phyloP scores from a whole-genome alignment of 306 rosid genomes.

The Trifolium subterraneum region DNA sequence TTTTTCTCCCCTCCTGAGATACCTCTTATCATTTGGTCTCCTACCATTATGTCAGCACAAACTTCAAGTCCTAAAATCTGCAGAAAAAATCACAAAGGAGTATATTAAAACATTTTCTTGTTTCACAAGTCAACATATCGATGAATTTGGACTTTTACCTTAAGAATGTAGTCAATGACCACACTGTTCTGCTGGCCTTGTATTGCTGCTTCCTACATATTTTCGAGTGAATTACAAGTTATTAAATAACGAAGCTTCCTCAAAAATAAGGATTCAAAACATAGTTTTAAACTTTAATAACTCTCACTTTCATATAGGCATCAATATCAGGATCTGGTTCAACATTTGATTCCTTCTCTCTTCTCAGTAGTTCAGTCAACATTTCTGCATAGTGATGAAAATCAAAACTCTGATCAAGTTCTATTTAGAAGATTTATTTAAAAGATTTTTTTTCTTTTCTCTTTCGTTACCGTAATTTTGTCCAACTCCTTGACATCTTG shows the following conservation, averaged over 20 bases:
- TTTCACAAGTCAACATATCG: conserved; percentile 3
- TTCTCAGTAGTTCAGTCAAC: conserved; percentile 29
- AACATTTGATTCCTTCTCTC: conserved; percentile 34
- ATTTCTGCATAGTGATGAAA: conserved; percentile 5
- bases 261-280: conserved; percentile 1
- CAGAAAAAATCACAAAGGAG: conserved; percentile 10
- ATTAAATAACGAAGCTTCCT: conserved; percentile 1
- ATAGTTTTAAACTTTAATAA: neutral
- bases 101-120: neutral
- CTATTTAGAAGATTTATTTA: neutral
- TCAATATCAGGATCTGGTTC: conserved; percentile 42
- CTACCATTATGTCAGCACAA: conserved; percentile 53
- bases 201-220: conserved; percentile 67
- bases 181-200: conserved; percentile 71
- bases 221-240: conserved; percentile 10
- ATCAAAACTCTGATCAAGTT: neutral
- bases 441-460: neutral
- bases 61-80: conserved; percentile 77
- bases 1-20: conserved; percentile 82
- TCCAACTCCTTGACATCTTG: conserved; percentile 93
- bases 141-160: conserved; percentile 53
- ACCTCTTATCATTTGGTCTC: conserved; percentile 77
- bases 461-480: conserved; percentile 55
- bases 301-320: conserved; percentile 39
- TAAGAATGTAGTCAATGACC: conserved; percentile 73